Conservation (phyloP, 495 filamentous ascomycete genomes). For the Neurospora sp. region DNA sequence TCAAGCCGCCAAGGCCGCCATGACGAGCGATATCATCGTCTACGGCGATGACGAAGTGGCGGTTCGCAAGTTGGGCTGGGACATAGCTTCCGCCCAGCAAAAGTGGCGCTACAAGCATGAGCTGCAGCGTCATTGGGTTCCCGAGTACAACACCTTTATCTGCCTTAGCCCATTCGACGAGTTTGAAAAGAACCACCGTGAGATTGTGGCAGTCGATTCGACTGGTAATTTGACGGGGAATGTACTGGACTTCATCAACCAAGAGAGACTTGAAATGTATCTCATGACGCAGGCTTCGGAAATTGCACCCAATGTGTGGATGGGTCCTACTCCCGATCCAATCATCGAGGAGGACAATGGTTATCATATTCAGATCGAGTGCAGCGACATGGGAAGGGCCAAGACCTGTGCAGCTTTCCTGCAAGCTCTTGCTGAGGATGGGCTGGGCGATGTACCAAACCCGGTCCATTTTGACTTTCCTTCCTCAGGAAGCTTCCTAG, state of each 20-base stretch:
- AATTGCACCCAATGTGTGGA: slow-evolving; percentile 79
- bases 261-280: slow-evolving; percentile 87
- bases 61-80: slow-evolving; percentile 56
- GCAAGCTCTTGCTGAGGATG: slow-evolving; percentile 31
- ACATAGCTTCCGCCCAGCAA: slow-evolving; percentile 64
- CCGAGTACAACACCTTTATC: slow-evolving; percentile 78
- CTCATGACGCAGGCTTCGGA: slow-evolving; percentile 83
- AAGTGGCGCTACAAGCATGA: slow-evolving; percentile 59
- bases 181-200: slow-evolving; percentile 60
- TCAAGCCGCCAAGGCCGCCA: slow-evolving; percentile 80
- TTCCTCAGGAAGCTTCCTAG: slow-evolving; percentile 79
- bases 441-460: slow-evolving; percentile 22
- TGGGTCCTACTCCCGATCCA: slow-evolving; percentile 78
- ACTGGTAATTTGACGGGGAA: slow-evolving; percentile 61
- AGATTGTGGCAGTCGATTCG: slow-evolving; percentile 67
- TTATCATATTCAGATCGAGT: slow-evolving; percentile 75
- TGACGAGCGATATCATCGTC: slow-evolving; percentile 82
- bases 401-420: slow-evolving; percentile 41
- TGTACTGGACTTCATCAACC: slow-evolving; percentile 84
- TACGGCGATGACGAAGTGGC: slow-evolving; percentile 66
- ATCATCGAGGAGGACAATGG: slow-evolving; percentile 27
- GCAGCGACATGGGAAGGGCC: slow-evolving; percentile 66
- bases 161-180: slow-evolving; percentile 54
- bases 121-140: slow-evolving; percentile 41
- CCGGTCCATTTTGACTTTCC: slow-evolving; percentile 54